Percentiles rank a stretch among this genome's conserved stretches.
Evolutionary conservation across 805 yeast genomes (phyloP).

Genomic region (Kazachstania africana): DNA sequence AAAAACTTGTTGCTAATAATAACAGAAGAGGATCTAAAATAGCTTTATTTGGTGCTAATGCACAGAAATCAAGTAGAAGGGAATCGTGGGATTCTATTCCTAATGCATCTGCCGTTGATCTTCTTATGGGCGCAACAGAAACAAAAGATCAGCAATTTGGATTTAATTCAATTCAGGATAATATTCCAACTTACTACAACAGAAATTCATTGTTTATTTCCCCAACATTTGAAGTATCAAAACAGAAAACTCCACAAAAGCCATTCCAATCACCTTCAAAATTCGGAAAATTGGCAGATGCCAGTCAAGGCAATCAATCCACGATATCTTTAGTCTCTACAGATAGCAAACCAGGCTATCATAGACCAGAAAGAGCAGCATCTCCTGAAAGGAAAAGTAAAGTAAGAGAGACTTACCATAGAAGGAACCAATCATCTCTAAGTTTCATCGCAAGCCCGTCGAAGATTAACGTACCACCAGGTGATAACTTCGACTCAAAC

Average conservation of each 20-base stretch:
- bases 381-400: conserved; percentile 22
- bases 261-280: conserved; percentile 30
- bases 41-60: not conserved
- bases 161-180: conserved; percentile 14
- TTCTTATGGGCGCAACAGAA: too few species aligned
- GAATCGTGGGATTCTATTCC: too few species aligned
- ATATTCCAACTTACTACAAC: conserved; percentile 9
- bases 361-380: conserved; percentile 20
- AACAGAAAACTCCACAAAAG: conserved; percentile 3
- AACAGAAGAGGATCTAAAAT: not conserved
- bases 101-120: not conserved
- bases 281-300: conserved; percentile 3
- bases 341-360: conserved; percentile 3
- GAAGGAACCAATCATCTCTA: conserved; percentile 28
- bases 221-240: conserved; percentile 68
- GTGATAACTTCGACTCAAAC: not conserved
- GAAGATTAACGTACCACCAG: conserved; percentile 1
- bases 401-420: conserved; percentile 28
- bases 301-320: not conserved
- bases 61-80: too few species aligned
- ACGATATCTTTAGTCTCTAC: conserved; percentile 1
- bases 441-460: conserved; percentile 14
- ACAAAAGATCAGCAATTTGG: conserved; percentile 1
- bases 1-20: not conserved
- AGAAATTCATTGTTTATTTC: conserved; percentile 47